phyloP scores from a whole-genome alignment of 305 asterid species.

The Plantago coronopus region DNA sequence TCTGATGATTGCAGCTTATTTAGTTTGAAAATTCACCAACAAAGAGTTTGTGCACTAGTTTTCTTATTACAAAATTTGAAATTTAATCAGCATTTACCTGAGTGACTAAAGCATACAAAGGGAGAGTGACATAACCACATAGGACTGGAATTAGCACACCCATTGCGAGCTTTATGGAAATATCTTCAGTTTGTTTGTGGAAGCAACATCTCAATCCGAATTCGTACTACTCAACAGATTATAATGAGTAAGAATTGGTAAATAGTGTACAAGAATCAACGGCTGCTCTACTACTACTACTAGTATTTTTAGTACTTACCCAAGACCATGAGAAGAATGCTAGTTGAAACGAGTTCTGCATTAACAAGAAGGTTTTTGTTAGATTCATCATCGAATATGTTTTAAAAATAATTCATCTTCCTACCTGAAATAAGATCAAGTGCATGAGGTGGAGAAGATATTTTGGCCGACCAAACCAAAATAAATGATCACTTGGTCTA shows the following conservation, averaged over 20 bases:
- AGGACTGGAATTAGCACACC: conserved; percentile 61
- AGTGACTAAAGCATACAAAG: conserved; percentile 65
- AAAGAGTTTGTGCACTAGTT: not conserved
- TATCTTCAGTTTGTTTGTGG: conserved; percentile 53
- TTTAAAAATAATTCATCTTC: not conserved
- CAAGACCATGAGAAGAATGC: conserved; percentile 80
- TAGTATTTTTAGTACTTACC: conserved; percentile 36
- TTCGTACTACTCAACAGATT: conserved; percentile 40
- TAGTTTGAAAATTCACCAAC: not conserved
- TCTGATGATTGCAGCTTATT: conserved; percentile 27
- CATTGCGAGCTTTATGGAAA: conserved; percentile 45
- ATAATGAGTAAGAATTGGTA: not conserved
- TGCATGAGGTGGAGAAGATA: conserved; percentile 74
- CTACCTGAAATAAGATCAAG: conserved; percentile 68
- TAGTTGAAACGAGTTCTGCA: conserved; percentile 74
- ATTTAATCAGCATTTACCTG: conserved; percentile 34
- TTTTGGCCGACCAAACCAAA: conserved; percentile 61
- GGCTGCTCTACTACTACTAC: not conserved
- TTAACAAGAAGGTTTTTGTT: conserved; percentile 4
- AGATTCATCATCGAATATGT: no score
- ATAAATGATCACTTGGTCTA: conserved; percentile 62
- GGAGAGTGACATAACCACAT: conserved; percentile 69
- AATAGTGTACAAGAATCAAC: not conserved
- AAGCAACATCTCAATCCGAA: conserved; percentile 65
- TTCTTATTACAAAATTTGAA: not conserved